Conservation (phyloP, 805 yeast genomes). For the Ogataea methylovora region DNA sequence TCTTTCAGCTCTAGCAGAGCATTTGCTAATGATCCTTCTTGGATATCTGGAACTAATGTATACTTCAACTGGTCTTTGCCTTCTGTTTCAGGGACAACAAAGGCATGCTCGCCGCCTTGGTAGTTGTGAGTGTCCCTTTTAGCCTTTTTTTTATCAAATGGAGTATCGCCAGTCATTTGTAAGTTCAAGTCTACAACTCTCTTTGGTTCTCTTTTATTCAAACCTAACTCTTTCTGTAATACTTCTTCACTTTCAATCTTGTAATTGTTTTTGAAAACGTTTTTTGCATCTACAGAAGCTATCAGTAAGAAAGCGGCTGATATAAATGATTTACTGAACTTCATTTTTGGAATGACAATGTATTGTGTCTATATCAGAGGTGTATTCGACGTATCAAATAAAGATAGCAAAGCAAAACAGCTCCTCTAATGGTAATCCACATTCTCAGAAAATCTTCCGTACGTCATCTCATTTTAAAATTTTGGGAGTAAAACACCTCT, state of each 20-base stretch:
- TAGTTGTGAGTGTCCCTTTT: not conserved
- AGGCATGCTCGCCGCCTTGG: not conserved
- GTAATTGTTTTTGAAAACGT: slow-evolving; percentile 5
- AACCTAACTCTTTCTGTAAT: not conserved
- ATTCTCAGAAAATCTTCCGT: too few species aligned
- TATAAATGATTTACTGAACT: not conserved
- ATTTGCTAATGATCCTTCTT: slow-evolving; percentile 25
- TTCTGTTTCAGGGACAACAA: slow-evolving; percentile 1
- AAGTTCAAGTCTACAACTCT: slow-evolving; percentile 1
- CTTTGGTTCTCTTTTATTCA: slow-evolving; percentile 5
- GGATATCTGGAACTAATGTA: slow-evolving; percentile 19
- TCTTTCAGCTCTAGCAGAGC: slow-evolving; percentile 31
- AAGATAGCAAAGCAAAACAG: too few species aligned
- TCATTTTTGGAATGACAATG: not conserved
- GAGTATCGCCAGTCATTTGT: not conserved
- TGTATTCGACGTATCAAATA: too few species aligned
- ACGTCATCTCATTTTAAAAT: too few species aligned
- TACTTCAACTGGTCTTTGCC: slow-evolving; percentile 5
- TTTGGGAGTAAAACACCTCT: too few species aligned
- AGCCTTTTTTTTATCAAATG: slow-evolving; percentile 11
- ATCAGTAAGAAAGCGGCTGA: not conserved
- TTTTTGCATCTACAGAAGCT: slow-evolving; percentile 7
- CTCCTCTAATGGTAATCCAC: too few species aligned
- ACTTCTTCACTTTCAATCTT: not conserved
- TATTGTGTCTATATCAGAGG: not conserved